Evolutionary conservation across 148 eudicot genomes (phyloP), one percentile per base, ranked within the genome.

Genomic region (Salicornia ramosissima): DNA sequence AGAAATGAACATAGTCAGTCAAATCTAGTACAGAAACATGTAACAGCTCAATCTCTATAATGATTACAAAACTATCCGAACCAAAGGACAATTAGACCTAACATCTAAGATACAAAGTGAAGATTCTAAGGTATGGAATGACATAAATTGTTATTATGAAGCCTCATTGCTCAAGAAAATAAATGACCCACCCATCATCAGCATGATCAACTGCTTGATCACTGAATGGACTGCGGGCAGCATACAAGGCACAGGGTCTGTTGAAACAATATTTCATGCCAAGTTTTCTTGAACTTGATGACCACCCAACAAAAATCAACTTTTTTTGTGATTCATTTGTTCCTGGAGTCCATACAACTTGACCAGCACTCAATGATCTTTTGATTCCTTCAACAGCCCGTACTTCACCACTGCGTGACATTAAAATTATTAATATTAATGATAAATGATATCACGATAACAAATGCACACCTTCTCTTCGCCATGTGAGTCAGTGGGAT

Each of bases 281-380:
- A 45, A 92, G 85, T 80, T 92, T 92, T 80, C 97, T 87, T 1
- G 65, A 58, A 14, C 73, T 74, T 36, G 86, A 79, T 34, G 87
- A 78, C 97, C 97, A 92, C 34, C 96, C 97, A 77, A 90, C 98
- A 81, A 94, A 90, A 73, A 94, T 84, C 65, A 94, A 82, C 71
- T 86, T 79, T 46, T 85, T 76, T 47, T 77, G 69, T 64, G 76
- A 73, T 74, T 64, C 79, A 71, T 84, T 55, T 36, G 71, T 70
- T 30, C 83, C 62, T 34, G 96, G 98, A 75, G 92, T 86, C 98
- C 98, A 94, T 28, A 88, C 70, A 73, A 88, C 96, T 81, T 94
- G 97, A 52, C 98, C 98, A 64, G 73, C 86, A 71, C 95, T 93
- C 72, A 94, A 43, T 40, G 91, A 86, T 78, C 79, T 87, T 58